Base-by-base conservation (phyloP, 352 stramenopile species). In the Phytophthora ramorum region DNA sequence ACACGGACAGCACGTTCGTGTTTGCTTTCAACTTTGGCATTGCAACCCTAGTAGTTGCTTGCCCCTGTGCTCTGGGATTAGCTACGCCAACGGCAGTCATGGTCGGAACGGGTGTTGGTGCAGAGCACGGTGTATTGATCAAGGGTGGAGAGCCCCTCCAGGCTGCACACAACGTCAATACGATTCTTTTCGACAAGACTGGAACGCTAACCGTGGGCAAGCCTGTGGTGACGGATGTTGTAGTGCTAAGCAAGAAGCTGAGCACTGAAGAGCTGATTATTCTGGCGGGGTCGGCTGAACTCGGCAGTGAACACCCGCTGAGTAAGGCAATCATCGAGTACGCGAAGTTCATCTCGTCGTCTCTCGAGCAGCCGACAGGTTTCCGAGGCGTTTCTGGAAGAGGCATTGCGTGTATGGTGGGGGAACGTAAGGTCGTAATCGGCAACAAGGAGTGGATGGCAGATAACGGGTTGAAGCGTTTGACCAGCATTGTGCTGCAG, bases 181-280 rank as follows among this genome's bases (percentile, higher is more conserved):
- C 92, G 35, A 95, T 99, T 53, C 71, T 99, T 20, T 99, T 99
- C 73, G 98, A 99, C 81, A 99, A 99, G 83, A 99, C 98, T 0
- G 98, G 98, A 3, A 99, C 98, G n/a, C 70, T 99, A 12, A 99
- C 97, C 1, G 83, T 93, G 16, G 97, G 97, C 7, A 84, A 95
- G 44, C 96, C 96, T 6, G 78, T 86, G 7, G 90, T 98, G 45
- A 93, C 84, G 38, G 79, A 97, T 58, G 83, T 97, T 34, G 77
- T 97, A 14, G 81, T 97, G 24, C 72, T 93, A 48, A 91, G 55
- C 47, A 93, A 86, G 63, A 86, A 84, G 43, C 50, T 91, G 34
- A 85, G 73, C 38, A 92, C 98, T 37, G 88, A 94, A 47, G 73
- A 90, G 56, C 63, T 97, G 2, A 92, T 97, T 56, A 90, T 87